phyloP scores from a whole-genome alignment of 1,139 yeast genomes.

The Eremothecium coryli region DNA sequence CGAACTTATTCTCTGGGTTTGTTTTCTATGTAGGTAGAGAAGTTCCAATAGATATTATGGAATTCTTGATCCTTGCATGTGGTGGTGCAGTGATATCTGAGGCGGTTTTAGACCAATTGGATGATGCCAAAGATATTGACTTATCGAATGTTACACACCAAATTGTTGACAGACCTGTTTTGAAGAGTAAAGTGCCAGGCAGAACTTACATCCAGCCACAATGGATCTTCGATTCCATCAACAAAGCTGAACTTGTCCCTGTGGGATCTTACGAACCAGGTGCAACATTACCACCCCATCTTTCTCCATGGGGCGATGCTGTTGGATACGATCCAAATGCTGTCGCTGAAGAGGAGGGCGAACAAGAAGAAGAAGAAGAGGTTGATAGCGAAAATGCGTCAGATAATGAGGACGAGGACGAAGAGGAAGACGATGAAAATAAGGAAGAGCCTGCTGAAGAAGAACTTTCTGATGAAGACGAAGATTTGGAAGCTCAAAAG shows the following conservation, averaged over 20 bases:
- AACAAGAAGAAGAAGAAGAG: constrained; percentile 41
- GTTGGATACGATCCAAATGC: constrained; percentile 82
- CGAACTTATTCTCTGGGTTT: constrained; percentile 62
- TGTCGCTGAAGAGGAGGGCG: constrained; percentile 39
- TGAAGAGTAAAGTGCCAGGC: constrained; percentile 71
- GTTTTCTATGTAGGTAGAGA: constrained; percentile 89
- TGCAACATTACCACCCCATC: constrained; percentile 89
- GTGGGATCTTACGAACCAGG: constrained; percentile 87
- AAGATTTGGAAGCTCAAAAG: constrained; percentile 56
- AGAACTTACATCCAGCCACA: constrained; percentile 95
- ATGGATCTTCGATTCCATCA: constrained; percentile 91
- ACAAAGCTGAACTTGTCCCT: constrained; percentile 63
- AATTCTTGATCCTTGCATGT: constrained; percentile 75
- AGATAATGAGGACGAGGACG: constrained; percentile 38
- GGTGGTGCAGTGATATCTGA: constrained; percentile 87
- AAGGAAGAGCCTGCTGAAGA: constrained; percentile 36
- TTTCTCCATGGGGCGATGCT: constrained; percentile 98
- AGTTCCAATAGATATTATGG: constrained; percentile 85
- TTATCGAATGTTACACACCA: constrained; percentile 78
- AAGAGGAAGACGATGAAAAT: constrained; percentile 35
- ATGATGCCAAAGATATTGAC: constrained; percentile 40
- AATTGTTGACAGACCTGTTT: constrained; percentile 83
- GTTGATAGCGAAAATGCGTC: constrained; percentile 43
- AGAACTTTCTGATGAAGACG: constrained; percentile 41
- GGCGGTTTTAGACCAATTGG: constrained; percentile 72